These are phyloP conservation scores for Prunus padus DNA, from an alignment of 306 rosid species.

Conservation along the genomic window DNA sequence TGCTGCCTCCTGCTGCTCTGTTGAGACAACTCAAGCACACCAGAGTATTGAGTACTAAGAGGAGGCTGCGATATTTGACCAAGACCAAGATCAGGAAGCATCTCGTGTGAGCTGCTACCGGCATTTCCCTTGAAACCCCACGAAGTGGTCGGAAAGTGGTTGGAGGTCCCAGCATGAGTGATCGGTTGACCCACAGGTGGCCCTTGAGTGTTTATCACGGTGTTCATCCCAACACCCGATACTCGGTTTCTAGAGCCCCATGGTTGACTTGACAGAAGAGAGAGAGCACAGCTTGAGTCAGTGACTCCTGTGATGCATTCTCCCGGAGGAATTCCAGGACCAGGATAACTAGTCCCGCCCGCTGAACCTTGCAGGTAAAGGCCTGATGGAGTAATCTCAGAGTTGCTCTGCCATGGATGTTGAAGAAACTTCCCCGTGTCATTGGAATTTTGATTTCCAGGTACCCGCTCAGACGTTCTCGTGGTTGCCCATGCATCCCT, in stretches of 20 bases:
- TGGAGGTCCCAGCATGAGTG: constrained; percentile 41
- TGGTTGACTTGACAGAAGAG: constrained; percentile 98
- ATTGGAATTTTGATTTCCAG: constrained; percentile 38
- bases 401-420: constrained; percentile 59
- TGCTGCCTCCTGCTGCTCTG: constrained; percentile 69
- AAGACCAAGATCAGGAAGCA: constrained; percentile 57
- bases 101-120: constrained; percentile 41
- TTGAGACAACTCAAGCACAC: constrained; percentile 53
- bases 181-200: constrained; percentile 54
- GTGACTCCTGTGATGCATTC: constrained; percentile 63
- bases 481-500: constrained; percentile 51
- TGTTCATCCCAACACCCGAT: constrained; percentile 53
- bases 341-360: constrained; percentile 46
- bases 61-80: constrained; percentile 63
- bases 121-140: constrained; percentile 69
- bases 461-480: constrained; percentile 46
- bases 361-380: constrained; percentile 64
- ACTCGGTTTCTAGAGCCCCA: constrained; percentile 73
- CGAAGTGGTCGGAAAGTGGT: constrained; percentile 48
- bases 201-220: constrained; percentile 52
- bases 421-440: constrained; percentile 36
- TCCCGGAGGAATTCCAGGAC: constrained; percentile 59
- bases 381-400: constrained; percentile 40
- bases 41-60: constrained; percentile 35
- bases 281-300: constrained; percentile 98